phyloP scores from a whole-genome alignment of 2,329 filamentous ascomycete genomes.

The Paracoccidioides lutzii region DNA sequence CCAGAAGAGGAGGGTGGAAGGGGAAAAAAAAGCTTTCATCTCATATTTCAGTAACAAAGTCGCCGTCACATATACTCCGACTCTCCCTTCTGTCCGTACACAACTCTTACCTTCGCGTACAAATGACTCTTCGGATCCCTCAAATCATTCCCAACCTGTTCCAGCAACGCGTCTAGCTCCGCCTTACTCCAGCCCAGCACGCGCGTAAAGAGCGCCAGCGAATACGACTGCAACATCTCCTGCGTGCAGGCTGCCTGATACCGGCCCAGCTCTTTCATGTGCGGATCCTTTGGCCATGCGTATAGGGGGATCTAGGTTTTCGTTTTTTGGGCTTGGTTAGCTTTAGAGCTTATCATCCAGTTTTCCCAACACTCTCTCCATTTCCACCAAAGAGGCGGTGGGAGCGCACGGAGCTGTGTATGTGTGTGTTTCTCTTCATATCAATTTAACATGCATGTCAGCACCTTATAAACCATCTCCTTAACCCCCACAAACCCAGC shows the following conservation, averaged over 20 bases:
- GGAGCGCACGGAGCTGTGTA: background rate
- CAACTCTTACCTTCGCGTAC: conserved; percentile 7
- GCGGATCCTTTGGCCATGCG: background rate
- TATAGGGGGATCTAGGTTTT: background rate
- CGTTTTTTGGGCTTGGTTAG: background rate
- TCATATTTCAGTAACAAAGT: too few relatives aligned
- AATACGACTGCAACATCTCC: conserved; percentile 10
- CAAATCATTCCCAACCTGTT: conserved; percentile 4
- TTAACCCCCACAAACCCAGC: conserved; percentile 22
- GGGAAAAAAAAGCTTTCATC: too few relatives aligned
- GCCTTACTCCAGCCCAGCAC: conserved; percentile 7
- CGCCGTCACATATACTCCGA: background rate
- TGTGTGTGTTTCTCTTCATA: background rate
- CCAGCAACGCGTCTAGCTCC: conserved; percentile 6
- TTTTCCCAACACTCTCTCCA: too few relatives aligned
- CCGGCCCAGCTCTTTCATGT: conserved; percentile 3
- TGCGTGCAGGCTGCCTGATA: conserved; percentile 5
- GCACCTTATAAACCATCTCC: conserved; percentile 9
- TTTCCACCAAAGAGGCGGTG: background rate
- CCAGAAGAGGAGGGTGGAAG: too few relatives aligned
- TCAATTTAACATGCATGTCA: background rate
- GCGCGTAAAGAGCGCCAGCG: conserved; percentile 7
- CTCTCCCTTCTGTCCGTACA: conserved; percentile 5
- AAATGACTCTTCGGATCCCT: conserved; percentile 3
- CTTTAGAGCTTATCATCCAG: background rate